These are phyloP conservation scores for Sporothrix protearum DNA, from an alignment of 2,329 filamentous ascomycete genomes.

Conservation along the genomic window DNA sequence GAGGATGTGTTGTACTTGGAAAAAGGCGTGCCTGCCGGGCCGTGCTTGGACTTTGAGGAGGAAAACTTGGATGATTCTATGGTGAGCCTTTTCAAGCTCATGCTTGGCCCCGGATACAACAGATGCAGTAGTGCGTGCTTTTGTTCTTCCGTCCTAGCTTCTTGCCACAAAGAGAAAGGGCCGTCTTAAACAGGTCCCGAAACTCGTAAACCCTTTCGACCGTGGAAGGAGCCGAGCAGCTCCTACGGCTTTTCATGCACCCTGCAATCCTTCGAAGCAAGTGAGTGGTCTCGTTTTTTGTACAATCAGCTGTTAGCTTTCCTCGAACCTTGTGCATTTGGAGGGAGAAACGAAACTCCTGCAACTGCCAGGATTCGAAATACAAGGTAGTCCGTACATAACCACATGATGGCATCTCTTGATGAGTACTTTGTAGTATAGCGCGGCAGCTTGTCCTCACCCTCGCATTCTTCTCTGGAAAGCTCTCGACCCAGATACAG, in stretches of 20 bases:
- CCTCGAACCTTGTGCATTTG: not conserved
- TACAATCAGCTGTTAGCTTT: not conserved
- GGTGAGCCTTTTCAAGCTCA: not conserved
- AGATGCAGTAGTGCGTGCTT: not conserved
- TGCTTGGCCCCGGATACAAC: not conserved
- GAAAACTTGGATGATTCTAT: not conserved
- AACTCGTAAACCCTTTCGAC: not conserved
- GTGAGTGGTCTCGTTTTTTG: not conserved
- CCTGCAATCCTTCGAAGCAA: slow-evolving; percentile 1
- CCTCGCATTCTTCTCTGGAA: too few species aligned
- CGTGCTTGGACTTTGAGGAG: too few species aligned
- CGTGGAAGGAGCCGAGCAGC: slow-evolving; percentile 11
- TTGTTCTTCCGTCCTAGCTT: not conserved
- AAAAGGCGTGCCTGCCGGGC: too few species aligned
- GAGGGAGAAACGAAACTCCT: not conserved
- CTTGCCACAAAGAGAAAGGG: too few species aligned
- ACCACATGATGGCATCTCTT: not conserved
- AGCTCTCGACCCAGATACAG: not conserved
- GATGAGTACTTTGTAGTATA: not conserved
- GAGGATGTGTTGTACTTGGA: too few species aligned
- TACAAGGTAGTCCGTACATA: not conserved
- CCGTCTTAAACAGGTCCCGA: too few species aligned
- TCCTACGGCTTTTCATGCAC: slow-evolving; percentile 4
- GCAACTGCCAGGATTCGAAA: not conserved
- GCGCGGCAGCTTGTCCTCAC: too few species aligned